These are phyloP conservation scores for Graphilbum sp. DNA, from an alignment of 2,329 filamentous ascomycete species.

Conservation along the genomic window DNA sequence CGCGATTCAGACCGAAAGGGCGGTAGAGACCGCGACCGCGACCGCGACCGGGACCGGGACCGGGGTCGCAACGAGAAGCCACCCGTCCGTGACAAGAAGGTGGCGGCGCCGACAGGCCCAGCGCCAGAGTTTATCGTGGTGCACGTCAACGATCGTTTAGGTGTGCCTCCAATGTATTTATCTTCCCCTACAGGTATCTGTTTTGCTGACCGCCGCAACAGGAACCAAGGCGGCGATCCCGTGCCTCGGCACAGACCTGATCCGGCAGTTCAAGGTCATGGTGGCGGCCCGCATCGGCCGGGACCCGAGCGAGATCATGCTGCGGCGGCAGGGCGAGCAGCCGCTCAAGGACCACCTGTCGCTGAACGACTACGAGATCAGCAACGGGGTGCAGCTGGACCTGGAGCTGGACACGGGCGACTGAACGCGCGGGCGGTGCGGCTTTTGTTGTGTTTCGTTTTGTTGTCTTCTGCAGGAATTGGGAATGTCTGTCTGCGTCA, in stretches of 20 bases:
- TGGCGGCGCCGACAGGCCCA: not conserved
- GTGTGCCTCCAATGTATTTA: no score
- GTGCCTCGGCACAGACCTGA: constrained; percentile 68
- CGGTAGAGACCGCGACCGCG: constrained; percentile 14
- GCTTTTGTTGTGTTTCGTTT: no score
- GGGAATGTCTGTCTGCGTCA: no score
- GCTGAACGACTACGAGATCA: constrained; percentile 84
- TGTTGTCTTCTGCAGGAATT: no score
- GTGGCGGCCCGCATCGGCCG: constrained; percentile 80
- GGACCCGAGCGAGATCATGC: constrained; percentile 76
- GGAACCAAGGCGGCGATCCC: constrained; percentile 88
- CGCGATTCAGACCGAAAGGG: constrained; percentile 11
- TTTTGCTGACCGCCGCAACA: not conserved
- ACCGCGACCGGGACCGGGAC: constrained; percentile 14
- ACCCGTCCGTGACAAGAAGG: constrained; percentile 34
- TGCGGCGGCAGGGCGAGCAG: constrained; percentile 81
- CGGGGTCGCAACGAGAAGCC: constrained; percentile 6
- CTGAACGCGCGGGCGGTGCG: no score
- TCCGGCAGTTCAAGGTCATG: constrained; percentile 79
- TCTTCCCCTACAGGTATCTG: no score
- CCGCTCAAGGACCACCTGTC: constrained; percentile 87
- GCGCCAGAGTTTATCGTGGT: constrained; percentile 55
- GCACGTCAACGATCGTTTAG: constrained; percentile 84
- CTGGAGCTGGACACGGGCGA: constrained; percentile 46
- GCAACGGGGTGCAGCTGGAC: constrained; percentile 64